Percentiles rank a stretch among this genome's conserved stretches.
These are phyloP conservation scores for Saturnispora ahearnii DNA, from an alignment of 805 yeast genomes.

Conservation along the genomic window DNA sequence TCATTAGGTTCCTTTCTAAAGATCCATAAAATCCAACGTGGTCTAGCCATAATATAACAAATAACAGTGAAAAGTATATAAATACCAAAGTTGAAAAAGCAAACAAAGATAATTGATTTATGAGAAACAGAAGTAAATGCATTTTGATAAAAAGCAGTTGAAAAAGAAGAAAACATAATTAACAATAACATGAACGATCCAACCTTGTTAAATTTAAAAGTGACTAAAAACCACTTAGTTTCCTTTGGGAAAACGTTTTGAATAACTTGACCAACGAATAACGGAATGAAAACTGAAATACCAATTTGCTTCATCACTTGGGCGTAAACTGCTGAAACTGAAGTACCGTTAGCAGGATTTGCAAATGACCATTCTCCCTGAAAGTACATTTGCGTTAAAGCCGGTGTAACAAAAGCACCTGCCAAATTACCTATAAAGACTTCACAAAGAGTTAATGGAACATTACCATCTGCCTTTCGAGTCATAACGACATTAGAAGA, in stretches of 20 bases:
- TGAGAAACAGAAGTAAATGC: constrained; percentile 51
- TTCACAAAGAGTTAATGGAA: constrained; percentile 62
- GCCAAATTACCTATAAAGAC: constrained; percentile 77
- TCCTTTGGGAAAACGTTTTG: constrained; percentile 64
- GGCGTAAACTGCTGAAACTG: constrained; percentile 51
- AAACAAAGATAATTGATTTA: constrained; percentile 62
- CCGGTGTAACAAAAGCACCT: constrained; percentile 86
- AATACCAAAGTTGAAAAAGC: constrained; percentile 75
- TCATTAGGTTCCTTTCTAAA: constrained; percentile 41
- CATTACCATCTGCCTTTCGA: constrained; percentile 75
- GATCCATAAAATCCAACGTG: constrained; percentile 35
- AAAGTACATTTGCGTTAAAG: constrained; percentile 63
- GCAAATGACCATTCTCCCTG: constrained; percentile 61
- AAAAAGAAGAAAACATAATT: constrained; percentile 53
- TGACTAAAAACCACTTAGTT: constrained; percentile 49
- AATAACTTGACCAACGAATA: constrained; percentile 79
- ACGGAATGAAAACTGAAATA: constrained; percentile 66
- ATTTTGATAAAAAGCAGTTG: constrained; percentile 77
- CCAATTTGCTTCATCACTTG: constrained; percentile 86
- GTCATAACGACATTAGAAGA: constrained; percentile 93
- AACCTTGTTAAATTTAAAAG: constrained; percentile 56
- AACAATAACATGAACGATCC: constrained; percentile 73
- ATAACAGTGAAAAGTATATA: constrained; percentile 67
- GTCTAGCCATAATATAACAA: constrained; percentile 54
- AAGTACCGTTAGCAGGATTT: constrained; percentile 57